Base-by-base conservation (phyloP, 371 early-diverging fungal species). In the Phascolomyces articulosus region DNA sequence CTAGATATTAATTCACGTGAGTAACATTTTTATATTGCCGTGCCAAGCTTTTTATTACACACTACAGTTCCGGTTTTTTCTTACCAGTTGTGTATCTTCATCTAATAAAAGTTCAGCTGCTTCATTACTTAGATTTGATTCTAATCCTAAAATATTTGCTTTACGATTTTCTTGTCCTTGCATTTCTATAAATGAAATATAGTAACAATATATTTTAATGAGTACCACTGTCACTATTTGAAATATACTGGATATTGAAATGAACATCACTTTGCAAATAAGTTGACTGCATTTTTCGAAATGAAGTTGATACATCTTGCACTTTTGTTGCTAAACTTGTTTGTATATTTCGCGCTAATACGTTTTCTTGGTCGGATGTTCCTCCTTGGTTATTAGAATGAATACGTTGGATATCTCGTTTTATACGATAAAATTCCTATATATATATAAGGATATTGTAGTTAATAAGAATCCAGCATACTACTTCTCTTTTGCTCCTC, bases 241-340 rank as follows among this genome's bases (percentile, higher is more conserved):
- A n/a, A n/a, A n/a, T n/a, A n/a, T n/a, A n/a, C n/a, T n/a, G n/a
- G n/a, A n/a, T n/a, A n/a, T n/a, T n/a, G n/a, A 11, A 20, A 21
- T 0, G 7, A 58, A 55, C 24, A 72, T 65, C 85, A 92, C 95
- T 94, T 67, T 93, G 87, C 74, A 98, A 70, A 68, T 97, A 98
- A 0, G 79, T 71, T 1, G 94, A 90, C 76, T 98, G 98, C 47
- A 88, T 78, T 58, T 92, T 94, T 61, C 98, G 80, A 69, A 97
- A 97, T 18, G 68, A 68, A 0, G 82, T 68, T 3, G 98, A 95
- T 27, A 90, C 80, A 4, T 94, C 94, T 75, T 96, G 96, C 29
- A 98, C 85, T 74, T 93, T 91, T 31, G 91, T 87, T 0, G 98
- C 98, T 47, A 97, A 76, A 44, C 93, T 89, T 34, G 85, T 89